Evolutionary conservation across 228 moss, liverwort and hornwort genomes (phyloP).

Genomic region (Sphagnum magellanicum): DNA sequence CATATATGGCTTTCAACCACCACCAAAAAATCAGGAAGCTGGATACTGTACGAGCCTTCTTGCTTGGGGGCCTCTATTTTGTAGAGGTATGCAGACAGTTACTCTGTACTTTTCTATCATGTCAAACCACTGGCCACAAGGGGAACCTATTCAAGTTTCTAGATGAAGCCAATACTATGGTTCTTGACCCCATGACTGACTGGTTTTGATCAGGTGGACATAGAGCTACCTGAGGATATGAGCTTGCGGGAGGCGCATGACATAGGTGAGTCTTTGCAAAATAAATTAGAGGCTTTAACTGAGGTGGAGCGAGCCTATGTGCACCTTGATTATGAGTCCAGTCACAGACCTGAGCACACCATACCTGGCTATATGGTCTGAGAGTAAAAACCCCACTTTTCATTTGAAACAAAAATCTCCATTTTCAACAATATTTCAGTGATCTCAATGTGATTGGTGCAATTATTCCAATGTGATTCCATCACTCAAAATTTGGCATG

Average conservation of each 20-base stretch:
- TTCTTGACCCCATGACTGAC: background rate
- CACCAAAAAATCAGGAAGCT: constrained; percentile 36
- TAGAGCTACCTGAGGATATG: constrained; percentile 31
- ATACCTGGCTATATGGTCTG: no score
- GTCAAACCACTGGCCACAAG: background rate
- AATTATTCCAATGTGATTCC: no score
- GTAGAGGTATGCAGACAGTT: constrained; percentile 34
- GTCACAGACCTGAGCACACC: constrained; percentile 22
- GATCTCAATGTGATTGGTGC: no score
- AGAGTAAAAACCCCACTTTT: no score
- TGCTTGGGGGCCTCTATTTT: constrained; percentile 57
- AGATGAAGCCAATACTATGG: background rate
- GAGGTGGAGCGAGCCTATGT: constrained; percentile 36
- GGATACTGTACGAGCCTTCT: constrained; percentile 61
- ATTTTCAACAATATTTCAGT: no score
- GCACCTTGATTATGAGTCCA: constrained; percentile 27
- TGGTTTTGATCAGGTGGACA: constrained; percentile 16
- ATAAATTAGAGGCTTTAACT: constrained; percentile 23
- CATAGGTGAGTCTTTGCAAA: constrained; percentile 38
- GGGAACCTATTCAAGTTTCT: background rate
- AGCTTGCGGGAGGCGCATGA: constrained; percentile 27
- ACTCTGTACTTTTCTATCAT: background rate
- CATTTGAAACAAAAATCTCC: no score
- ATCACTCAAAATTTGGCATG: no score
- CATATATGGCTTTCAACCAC: constrained; percentile 68